These are phyloP conservation scores for Globisporangium barbulae DNA, from an alignment of 352 stramenopile genomes.

Conservation along the genomic window DNA sequence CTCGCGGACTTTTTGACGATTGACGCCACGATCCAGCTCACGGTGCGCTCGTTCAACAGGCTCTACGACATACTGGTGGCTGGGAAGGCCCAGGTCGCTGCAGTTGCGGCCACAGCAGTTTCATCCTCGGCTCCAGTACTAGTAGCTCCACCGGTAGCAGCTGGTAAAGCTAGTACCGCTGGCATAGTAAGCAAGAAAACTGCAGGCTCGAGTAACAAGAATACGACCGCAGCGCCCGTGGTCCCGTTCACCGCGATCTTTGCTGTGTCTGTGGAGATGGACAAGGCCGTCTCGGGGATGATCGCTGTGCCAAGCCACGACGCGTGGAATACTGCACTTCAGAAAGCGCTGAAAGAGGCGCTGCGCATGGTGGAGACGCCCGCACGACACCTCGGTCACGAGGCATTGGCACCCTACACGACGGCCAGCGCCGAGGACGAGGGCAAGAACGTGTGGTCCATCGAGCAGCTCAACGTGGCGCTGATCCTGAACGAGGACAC, in stretches of 20 bases:
- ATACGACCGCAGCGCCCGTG: slow-evolving; percentile 3
- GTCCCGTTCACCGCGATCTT: slow-evolving; percentile 55
- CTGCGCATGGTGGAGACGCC: slow-evolving; percentile 88
- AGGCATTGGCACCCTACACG: slow-evolving; percentile 74
- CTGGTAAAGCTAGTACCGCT: neutral
- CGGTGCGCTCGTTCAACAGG: slow-evolving; percentile 67
- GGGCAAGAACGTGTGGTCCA: slow-evolving; percentile 73
- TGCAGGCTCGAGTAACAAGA: neutral
- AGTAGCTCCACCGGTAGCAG: neutral
- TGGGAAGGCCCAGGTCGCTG: slow-evolving; percentile 35
- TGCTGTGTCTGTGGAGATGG: slow-evolving; percentile 64
- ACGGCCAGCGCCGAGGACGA: slow-evolving; percentile 82
- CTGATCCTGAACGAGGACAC: slow-evolving; percentile 82
- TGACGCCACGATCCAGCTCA: slow-evolving; percentile 86
- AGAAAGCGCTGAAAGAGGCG: slow-evolving; percentile 79
- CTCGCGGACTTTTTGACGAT: slow-evolving; percentile 92
- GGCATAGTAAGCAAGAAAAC: neutral
- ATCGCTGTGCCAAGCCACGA: slow-evolving; percentile 63
- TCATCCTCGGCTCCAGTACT: neutral
- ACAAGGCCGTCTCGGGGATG: slow-evolving; percentile 28
- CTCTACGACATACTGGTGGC: slow-evolving; percentile 52
- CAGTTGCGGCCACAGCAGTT: neutral
- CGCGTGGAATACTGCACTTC: slow-evolving; percentile 62
- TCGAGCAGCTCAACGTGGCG: slow-evolving; percentile 76
- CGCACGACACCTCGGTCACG: slow-evolving; percentile 76